These are phyloP conservation scores for Lepiota brunneoincarnata DNA, from an alignment of 768 basidiomycete species.

Conservation along the genomic window DNA sequence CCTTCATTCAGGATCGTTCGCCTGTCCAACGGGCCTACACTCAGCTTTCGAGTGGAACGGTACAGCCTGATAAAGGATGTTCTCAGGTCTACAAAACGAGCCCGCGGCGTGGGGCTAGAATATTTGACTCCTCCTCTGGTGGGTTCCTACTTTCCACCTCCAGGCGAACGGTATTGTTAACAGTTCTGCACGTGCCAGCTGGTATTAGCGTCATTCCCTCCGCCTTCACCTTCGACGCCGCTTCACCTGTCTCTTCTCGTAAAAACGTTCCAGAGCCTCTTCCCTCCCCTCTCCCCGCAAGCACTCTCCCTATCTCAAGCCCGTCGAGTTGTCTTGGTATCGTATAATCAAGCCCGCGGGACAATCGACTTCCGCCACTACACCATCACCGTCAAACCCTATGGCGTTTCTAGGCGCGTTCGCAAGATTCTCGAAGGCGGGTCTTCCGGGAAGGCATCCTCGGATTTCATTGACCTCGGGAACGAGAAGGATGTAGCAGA, in stretches of 20 bases:
- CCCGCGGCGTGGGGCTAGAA: constrained; percentile 79
- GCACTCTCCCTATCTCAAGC: constrained; percentile 82
- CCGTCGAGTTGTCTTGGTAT: constrained; percentile 89
- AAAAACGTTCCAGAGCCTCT: constrained; percentile 95
- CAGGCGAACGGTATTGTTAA: neutral
- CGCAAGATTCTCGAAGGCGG: constrained; percentile 78
- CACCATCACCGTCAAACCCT: constrained; percentile 91
- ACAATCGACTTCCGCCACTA: constrained; percentile 94
- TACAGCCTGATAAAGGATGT: constrained; percentile 92
- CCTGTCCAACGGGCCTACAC: constrained; percentile 86
- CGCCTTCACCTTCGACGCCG: constrained; percentile 68
- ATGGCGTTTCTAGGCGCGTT: constrained; percentile 91
- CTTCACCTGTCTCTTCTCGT: constrained; percentile 88
- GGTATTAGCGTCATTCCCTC: constrained; percentile 86
- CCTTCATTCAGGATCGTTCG: constrained; percentile 87
- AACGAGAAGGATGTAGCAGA: constrained; percentile 95
- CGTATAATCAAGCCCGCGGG: constrained; percentile 83
- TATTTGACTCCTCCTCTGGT: constrained; percentile 93
- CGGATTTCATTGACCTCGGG: constrained; percentile 70
- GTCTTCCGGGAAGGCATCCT: constrained; percentile 28
- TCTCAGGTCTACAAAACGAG: constrained; percentile 58
- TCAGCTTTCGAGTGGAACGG: constrained; percentile 89
- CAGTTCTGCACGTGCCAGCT: constrained; percentile 49
- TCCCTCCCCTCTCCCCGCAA: constrained; percentile 88
- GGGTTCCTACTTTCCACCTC: constrained; percentile 24